Evolutionary conservation across 75 land plant genomes (phyloP).

Genomic region (Chamaecyparis obtusa): DNA sequence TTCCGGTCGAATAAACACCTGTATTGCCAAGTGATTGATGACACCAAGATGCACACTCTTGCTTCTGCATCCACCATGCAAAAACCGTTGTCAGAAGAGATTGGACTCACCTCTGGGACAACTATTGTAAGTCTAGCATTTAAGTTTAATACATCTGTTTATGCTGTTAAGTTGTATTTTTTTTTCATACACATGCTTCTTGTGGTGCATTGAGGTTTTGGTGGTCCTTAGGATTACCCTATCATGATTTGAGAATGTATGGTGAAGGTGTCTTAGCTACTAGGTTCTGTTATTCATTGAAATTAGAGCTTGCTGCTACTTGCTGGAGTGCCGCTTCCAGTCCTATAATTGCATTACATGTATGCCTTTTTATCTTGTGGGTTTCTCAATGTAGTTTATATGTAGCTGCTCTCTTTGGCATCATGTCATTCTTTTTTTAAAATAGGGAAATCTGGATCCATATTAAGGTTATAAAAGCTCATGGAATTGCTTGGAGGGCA

Average conservation of each 20-base stretch:
- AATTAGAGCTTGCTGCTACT: not conserved
- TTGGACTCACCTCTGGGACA: constrained; percentile 64
- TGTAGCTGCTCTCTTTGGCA: not conserved
- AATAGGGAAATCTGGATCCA: not conserved
- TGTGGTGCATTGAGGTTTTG: not conserved
- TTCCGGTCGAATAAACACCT: constrained; percentile 89
- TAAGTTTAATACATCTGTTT: not conserved
- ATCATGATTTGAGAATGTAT: not conserved
- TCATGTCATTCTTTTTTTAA: not conserved
- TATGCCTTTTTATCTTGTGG: not conserved
- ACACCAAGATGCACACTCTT: constrained; percentile 81
- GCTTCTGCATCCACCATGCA: constrained; percentile 85
- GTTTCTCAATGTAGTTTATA: not conserved
- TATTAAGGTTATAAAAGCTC: not conserved
- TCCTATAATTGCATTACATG: not conserved
- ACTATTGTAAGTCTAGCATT: constrained; percentile 58
- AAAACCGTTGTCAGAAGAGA: constrained; percentile 66
- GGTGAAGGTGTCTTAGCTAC: not conserved
- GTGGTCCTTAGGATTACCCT: not conserved
- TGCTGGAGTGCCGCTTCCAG: no score
- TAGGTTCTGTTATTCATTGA: not conserved
- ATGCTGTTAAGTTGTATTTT: not conserved
- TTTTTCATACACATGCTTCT: not conserved
- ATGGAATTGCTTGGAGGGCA: not conserved
- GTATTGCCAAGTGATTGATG: constrained; percentile 93